phyloP scores from a whole-genome alignment of 2,329 filamentous ascomycete genomes.

The Phialophora verrucosa region DNA sequence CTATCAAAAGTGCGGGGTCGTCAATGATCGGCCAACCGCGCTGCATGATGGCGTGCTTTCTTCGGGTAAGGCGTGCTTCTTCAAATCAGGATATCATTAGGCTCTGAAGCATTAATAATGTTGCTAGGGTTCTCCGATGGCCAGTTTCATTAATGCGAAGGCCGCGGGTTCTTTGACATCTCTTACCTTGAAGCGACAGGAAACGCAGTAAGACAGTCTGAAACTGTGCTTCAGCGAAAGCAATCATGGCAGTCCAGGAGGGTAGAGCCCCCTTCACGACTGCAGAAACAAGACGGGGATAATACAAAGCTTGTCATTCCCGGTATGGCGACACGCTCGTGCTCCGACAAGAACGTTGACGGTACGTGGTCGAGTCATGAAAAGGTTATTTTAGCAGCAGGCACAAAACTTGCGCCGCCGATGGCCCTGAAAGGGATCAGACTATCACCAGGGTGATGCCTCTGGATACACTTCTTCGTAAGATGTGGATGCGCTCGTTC shows the following conservation, averaged over 20 bases:
- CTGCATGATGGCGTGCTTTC: conserved; percentile 9
- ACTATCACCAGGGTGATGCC: neutral
- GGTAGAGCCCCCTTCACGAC: neutral
- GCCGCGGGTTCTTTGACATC: neutral
- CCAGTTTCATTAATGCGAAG: neutral
- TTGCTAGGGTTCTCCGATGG: conserved; percentile 5
- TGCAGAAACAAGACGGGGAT: neutral
- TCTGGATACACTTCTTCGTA: neutral
- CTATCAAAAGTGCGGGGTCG: conserved; percentile 4
- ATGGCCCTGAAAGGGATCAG: neutral
- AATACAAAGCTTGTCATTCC: too few species aligned
- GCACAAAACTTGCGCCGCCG: neutral
- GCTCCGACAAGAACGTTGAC: neutral
- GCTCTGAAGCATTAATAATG: neutral
- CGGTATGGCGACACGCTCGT: too few species aligned
- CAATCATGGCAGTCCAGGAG: neutral
- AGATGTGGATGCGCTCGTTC: neutral
- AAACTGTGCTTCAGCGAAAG: neutral
- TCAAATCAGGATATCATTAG: conserved; percentile 2
- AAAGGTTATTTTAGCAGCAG: neutral
- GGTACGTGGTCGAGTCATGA: neutral
- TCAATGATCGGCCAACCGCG: conserved; percentile 1
- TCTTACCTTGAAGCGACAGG: neutral
- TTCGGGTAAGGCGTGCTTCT: conserved; percentile 8
- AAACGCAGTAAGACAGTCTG: neutral